A percentile compares a stretch with the other conserved stretches of the same genome.
These are phyloP conservation scores for Pichia sp. DNA, from an alignment of 1,139 yeast species.

Conservation along the genomic window DNA sequence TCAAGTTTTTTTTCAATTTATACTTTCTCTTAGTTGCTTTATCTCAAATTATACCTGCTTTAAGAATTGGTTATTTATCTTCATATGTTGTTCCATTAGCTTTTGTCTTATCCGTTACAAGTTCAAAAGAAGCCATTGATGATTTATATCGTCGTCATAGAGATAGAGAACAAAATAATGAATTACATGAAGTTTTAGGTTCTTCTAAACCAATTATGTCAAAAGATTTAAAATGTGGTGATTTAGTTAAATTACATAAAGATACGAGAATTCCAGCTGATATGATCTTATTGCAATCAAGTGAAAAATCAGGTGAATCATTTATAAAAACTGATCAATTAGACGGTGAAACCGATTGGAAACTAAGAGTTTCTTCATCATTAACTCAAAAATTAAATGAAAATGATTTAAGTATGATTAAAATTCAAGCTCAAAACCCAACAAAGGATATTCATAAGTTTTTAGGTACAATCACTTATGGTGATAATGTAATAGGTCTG, in stretches of 20 bases:
- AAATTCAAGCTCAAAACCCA: slow-evolving; percentile 70
- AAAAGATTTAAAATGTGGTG: slow-evolving; percentile 75
- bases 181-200: slow-evolving; percentile 65
- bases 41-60: slow-evolving; percentile 86
- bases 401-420: slow-evolving; percentile 39
- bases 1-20: slow-evolving; percentile 90
- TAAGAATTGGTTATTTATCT: slow-evolving; percentile 88
- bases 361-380: slow-evolving; percentile 69
- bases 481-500: slow-evolving; percentile 55
- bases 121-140: slow-evolving; percentile 93
- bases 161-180: slow-evolving; percentile 84
- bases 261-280: slow-evolving; percentile 92
- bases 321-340: slow-evolving; percentile 95
- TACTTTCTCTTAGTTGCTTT: slow-evolving; percentile 89
- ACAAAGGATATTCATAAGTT: slow-evolving; percentile 77
- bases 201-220: slow-evolving; percentile 47
- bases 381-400: slow-evolving; percentile 57
- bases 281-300: slow-evolving; percentile 73
- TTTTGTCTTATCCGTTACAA: slow-evolving; percentile 85
- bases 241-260: slow-evolving; percentile 72
- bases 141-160: slow-evolving; percentile 86
- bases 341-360: slow-evolving; percentile 99
- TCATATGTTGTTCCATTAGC: slow-evolving; percentile 92
- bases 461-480: slow-evolving; percentile 56
- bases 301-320: slow-evolving; percentile 78